phyloP scores from a whole-genome alignment of 345 rosid species.

The Citrus sp. region DNA sequence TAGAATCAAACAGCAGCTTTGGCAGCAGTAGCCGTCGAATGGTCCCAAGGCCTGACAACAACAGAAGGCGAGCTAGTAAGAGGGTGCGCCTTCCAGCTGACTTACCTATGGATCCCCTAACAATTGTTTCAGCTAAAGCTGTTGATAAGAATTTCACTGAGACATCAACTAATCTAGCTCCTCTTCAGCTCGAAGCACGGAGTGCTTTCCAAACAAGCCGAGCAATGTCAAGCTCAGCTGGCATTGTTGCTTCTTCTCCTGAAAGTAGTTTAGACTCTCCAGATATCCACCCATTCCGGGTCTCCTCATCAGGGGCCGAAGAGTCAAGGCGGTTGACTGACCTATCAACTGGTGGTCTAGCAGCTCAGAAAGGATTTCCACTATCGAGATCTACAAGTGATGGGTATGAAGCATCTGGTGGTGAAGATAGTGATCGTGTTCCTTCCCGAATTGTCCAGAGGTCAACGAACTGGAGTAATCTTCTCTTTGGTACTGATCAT shows the following conservation, averaged over 20 bases:
- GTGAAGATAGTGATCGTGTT: slow-evolving; percentile 94
- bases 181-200: slow-evolving; percentile 91
- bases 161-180: slow-evolving; percentile 70
- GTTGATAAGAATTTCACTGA: slow-evolving; percentile 47
- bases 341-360: slow-evolving; percentile 42
- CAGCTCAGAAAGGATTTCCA: slow-evolving; percentile 62
- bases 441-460: slow-evolving; percentile 71
- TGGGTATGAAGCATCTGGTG: slow-evolving; percentile 96
- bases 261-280: slow-evolving; percentile 97
- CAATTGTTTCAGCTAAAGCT: slow-evolving; percentile 34
- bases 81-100: slow-evolving; percentile 77
- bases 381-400: slow-evolving; percentile 89
- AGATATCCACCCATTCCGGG: slow-evolving; percentile 83
- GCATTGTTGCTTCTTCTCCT: slow-evolving; percentile 77
- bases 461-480: slow-evolving; percentile 59
- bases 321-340: slow-evolving; percentile 62
- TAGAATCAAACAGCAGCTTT: slow-evolving; percentile 63
- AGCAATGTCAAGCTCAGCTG: slow-evolving; percentile 76
- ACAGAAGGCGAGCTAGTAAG: slow-evolving; percentile 60
- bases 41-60: slow-evolving; percentile 66
- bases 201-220: slow-evolving; percentile 93
- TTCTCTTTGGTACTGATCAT: slow-evolving; percentile 42
- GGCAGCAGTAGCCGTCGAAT: slow-evolving; percentile 72
- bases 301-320: slow-evolving; percentile 75
- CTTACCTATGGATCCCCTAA: slow-evolving; percentile 55